phyloP scores from a whole-genome alignment of 176 grass and related monocot species.

The Tuctoria greenei region DNA sequence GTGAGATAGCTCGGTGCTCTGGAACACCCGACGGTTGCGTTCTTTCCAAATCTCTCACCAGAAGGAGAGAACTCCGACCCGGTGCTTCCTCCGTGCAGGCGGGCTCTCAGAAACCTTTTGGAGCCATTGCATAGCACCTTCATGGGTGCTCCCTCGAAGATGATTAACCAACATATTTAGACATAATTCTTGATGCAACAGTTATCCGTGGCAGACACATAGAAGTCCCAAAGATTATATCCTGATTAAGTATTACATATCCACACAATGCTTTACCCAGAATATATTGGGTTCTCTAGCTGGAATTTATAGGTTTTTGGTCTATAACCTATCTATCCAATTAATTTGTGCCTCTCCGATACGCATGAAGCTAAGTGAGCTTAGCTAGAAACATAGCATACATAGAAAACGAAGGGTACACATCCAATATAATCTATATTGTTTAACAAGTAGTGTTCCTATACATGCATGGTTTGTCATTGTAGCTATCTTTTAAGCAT shows the following conservation, averaged over 20 bases:
- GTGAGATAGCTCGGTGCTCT: too few relatives aligned
- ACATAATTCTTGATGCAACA: not conserved
- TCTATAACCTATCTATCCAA: conserved; percentile 27
- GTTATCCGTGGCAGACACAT: not conserved
- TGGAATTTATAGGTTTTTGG: conserved; percentile 40
- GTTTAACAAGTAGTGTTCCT: conserved; percentile 26
- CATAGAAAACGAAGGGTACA: conserved; percentile 22
- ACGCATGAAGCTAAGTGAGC: conserved; percentile 23
- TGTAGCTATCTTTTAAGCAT: conserved; percentile 8
- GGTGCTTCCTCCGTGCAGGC: too few relatives aligned
- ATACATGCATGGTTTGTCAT: not conserved
- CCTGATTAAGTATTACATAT: conserved; percentile 10
- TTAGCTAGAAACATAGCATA: conserved; percentile 24
- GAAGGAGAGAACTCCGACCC: too few relatives aligned
- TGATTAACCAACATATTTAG: not conserved
- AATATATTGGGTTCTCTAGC: conserved; percentile 44
- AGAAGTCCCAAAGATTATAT: conserved; percentile 40
- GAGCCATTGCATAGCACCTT: too few relatives aligned
- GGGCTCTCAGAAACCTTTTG: too few relatives aligned
- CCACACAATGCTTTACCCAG: conserved; percentile 19
- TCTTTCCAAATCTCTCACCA: too few relatives aligned
- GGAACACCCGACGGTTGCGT: too few relatives aligned
- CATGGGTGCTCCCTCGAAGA: too few relatives aligned
- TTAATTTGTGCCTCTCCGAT: conserved; percentile 26
- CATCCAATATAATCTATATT: conserved; percentile 22